Percentiles rank a stretch among this genome's conserved stretches.
Evolutionary conservation across 371 early-diverging fungal species (phyloP).

Genomic region (Rhizopus arrhizus): DNA sequence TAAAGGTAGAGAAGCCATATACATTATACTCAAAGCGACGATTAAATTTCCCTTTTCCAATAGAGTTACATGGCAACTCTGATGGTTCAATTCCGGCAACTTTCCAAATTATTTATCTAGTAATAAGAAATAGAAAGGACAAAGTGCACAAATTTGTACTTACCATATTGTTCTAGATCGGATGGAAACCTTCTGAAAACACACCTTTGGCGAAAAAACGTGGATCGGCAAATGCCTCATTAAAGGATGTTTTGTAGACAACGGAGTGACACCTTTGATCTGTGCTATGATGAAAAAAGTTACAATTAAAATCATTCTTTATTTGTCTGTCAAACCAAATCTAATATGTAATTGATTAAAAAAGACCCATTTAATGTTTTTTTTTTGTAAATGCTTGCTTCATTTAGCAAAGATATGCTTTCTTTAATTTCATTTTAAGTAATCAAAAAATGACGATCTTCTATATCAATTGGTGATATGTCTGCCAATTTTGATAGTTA

Average conservation of each 20-base stretch:
- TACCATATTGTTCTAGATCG: slow-evolving; percentile 58
- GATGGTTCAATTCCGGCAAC: slow-evolving; percentile 95
- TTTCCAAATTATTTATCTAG: slow-evolving; percentile 86
- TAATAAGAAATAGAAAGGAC: slow-evolving; percentile 30
- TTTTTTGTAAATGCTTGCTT: too few relatives aligned
- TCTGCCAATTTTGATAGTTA: too few relatives aligned
- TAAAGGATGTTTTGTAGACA: slow-evolving; percentile 61
- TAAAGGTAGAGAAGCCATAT: slow-evolving; percentile 59
- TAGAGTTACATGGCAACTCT: slow-evolving; percentile 85
- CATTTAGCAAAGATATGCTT: too few relatives aligned
- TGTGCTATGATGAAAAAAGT: slow-evolving; percentile 8
- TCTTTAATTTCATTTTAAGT: too few relatives aligned
- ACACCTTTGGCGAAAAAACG: slow-evolving; percentile 75
- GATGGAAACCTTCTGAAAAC: slow-evolving; percentile 81
- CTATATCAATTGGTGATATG: too few relatives aligned
- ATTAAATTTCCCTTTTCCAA: background rate
- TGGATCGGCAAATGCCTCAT: slow-evolving; percentile 70
- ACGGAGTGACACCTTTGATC: slow-evolving; percentile 5
- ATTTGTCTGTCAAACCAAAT: background rate
- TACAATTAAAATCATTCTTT: slow-evolving; percentile 20
- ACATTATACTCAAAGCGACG: background rate
- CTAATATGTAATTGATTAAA: too few relatives aligned
- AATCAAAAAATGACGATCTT: too few relatives aligned
- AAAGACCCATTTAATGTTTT: too few relatives aligned
- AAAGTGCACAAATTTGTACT: background rate